Percentiles rank a stretch among this genome's conserved stretches.
phyloP scores from a whole-genome alignment of 768 basidiomycete species.

The Albatrellus ellisii region DNA sequence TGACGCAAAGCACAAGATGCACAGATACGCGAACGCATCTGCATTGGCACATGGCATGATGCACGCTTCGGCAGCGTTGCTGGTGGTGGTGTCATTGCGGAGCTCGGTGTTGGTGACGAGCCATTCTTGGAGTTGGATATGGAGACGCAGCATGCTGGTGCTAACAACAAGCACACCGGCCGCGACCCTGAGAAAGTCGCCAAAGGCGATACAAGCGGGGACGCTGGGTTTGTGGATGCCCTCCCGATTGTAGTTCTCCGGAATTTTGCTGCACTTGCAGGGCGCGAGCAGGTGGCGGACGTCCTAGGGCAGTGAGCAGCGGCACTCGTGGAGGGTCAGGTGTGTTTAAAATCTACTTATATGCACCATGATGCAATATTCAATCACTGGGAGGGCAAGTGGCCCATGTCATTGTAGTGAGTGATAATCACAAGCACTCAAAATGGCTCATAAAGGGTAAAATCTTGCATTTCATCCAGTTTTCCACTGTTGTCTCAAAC shows the following conservation, averaged over 20 bases:
- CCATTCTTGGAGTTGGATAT: conserved; percentile 26
- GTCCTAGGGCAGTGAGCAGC: conserved; percentile 82
- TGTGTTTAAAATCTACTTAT: conserved; percentile 18
- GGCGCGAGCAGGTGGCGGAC: conserved; percentile 56
- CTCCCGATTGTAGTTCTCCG: conserved; percentile 82
- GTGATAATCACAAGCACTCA: conserved; percentile 79
- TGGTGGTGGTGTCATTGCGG: conserved; percentile 78
- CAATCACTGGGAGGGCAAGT: conserved; percentile 29
- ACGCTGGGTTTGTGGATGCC: conserved; percentile 38
- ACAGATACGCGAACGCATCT: conserved; percentile 33
- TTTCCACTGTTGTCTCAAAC: not conserved
- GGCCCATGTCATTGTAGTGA: conserved; percentile 85
- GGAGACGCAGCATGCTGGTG: conserved; percentile 9
- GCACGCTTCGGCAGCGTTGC: conserved; percentile 74
- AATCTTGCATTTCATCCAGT: not conserved
- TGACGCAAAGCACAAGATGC: conserved; percentile 25
- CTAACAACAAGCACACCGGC: not conserved
- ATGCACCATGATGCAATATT: not conserved
- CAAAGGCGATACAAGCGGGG: conserved; percentile 10
- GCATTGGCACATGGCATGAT: conserved; percentile 71
- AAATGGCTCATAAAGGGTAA: conserved; percentile 75
- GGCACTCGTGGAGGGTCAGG: conserved; percentile 67
- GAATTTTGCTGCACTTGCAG: conserved; percentile 55
- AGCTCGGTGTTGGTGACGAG: conserved; percentile 79
- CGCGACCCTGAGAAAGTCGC: not conserved